Evolutionary conservation across 139 green algal species (phyloP), one percentile per base, ranked within the genome.

Genomic region (Chlamydomonas urium): DNA sequence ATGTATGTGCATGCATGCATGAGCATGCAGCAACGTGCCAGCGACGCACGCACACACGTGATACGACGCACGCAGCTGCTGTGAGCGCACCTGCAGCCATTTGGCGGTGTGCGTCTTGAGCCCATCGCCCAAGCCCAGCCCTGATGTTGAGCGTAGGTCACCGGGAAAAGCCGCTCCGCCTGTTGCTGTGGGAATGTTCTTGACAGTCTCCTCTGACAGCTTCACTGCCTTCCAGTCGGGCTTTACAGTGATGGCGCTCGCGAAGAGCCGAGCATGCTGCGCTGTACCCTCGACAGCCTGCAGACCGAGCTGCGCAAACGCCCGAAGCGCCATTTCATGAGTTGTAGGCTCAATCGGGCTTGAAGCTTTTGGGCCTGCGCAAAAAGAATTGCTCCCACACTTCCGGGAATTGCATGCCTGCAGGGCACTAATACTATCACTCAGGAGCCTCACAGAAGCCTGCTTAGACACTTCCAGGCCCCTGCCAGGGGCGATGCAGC

Each of bases 41-140:
- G n/a, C n/a, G n/a, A n/a, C n/a, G n/a, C n/a, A n/a, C n/a, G n/a
- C n/a, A n/a, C n/a, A n/a, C n/a, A n/a, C n/a, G n/a, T n/a, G n/a
- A n/a, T n/a, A n/a, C n/a, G n/a, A n/a, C n/a, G n/a, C n/a, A n/a
- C n/a, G n/a, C n/a, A n/a, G n/a, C n/a, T n/a, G n/a, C n/a, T n/a
- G n/a, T n/a, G n/a, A n/a, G n/a, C n/a, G n/a, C 50, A 88, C 90
- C 81, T 93, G 80, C 42, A 95, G 76, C 92, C 92, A 97, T 69
- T 97, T 97, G 28, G 57, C 74, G 10, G 90, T 97, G 81, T 97
- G 92, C 32, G 73, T 88, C 3, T 73, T 77, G 14, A 94, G 79
- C 31, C 88, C 89, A 53, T 97, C 92, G 5, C 89, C 89, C 5
- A 89, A 26, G 32, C 87, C 87, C 8, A 97, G 82, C 2, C 84